A percentile compares a stretch with the other conserved stretches of the same genome.
These are phyloP conservation scores for Thraustochytrium striatum DNA, from an alignment of 352 stramenopile species.

Conservation along the genomic window DNA sequence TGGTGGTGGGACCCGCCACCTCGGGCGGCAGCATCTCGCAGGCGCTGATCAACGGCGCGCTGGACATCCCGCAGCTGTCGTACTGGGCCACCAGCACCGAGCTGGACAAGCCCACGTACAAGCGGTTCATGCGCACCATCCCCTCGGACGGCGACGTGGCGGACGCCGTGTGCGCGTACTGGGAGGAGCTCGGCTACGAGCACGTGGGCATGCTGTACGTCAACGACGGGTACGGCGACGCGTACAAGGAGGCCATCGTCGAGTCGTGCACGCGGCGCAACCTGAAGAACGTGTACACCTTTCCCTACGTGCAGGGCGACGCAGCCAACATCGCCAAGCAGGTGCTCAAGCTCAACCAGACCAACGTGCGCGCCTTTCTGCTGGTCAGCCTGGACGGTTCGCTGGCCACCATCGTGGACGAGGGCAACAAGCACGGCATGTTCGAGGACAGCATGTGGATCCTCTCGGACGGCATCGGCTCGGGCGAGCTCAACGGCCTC, in stretches of 20 bases:
- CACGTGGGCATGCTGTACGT: constrained; percentile 43
- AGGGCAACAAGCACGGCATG: constrained; percentile 15
- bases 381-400: not conserved
- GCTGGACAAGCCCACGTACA: constrained; percentile 30
- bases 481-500: constrained; percentile 23
- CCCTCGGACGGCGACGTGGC: constrained; percentile 24
- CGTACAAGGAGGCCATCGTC: constrained; percentile 21
- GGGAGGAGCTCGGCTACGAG: not conserved
- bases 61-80: constrained; percentile 26
- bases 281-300: constrained; percentile 21
- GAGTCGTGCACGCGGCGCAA: not conserved
- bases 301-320: constrained; percentile 1
- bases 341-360: not conserved
- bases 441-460: constrained; percentile 6
- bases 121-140: constrained; percentile 37
- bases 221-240: constrained; percentile 46
- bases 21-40: not conserved
- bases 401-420: not conserved
- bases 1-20: not conserved
- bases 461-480: constrained; percentile 14
- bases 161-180: not conserved
- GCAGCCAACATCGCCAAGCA: not conserved
- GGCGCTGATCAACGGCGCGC: not conserved
- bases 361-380: not conserved
- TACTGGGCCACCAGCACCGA: constrained; percentile 38